Evolutionary conservation across 305 asterid species (phyloP).

Genomic region (Plantago rigida): DNA sequence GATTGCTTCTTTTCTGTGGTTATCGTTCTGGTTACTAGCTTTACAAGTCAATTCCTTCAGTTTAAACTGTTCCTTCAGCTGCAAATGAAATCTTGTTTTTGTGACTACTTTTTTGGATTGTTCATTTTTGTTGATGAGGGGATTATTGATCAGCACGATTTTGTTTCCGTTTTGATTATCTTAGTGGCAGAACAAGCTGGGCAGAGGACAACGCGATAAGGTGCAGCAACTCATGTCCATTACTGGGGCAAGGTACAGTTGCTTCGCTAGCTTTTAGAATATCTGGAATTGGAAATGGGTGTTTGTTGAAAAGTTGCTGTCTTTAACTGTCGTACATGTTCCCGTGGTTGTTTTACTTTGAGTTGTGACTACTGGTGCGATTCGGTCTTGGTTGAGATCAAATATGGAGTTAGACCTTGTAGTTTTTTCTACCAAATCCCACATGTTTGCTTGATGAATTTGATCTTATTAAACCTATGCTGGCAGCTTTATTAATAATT

Average conservation of each 20-base stretch:
- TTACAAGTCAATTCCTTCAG: too few species aligned
- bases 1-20: neutral
- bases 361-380: neutral
- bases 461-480: neutral
- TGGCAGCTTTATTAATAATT: neutral
- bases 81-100: neutral
- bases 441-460: neutral
- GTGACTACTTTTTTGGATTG: too few species aligned
- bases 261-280: constrained; percentile 1
- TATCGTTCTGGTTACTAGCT: neutral
- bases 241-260: constrained; percentile 69
- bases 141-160: neutral
- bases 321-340: neutral
- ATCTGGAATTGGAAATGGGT: neutral
- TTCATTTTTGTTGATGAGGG: too few species aligned
- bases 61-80: neutral
- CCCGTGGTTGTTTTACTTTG: neutral
- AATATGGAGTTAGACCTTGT: neutral
- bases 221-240: constrained; percentile 84
- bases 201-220: constrained; percentile 87
- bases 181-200: constrained; percentile 68
- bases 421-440: too few species aligned
- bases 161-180: neutral
- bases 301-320: neutral
- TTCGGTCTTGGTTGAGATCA: neutral